Percentiles rank a stretch among this genome's conserved stretches.
phyloP scores from a whole-genome alignment of 345 rosid species.

The Zanthoxylum bungeanum region DNA sequence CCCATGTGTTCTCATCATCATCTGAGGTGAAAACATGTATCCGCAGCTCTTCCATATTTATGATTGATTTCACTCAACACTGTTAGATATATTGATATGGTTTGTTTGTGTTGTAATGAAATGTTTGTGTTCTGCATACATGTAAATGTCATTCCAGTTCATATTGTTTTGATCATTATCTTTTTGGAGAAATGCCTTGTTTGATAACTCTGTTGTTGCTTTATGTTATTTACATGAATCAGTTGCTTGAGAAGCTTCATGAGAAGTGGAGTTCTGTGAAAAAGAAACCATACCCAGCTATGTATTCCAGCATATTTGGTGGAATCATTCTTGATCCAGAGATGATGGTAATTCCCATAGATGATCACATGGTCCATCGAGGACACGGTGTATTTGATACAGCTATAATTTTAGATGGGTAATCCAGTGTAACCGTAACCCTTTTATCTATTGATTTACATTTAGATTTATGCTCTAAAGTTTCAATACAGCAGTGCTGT shows the following conservation, averaged over 20 bases:
- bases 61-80: background rate
- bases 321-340: slow-evolving; percentile 70
- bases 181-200: background rate
- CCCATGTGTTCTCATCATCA: slow-evolving; percentile 58
- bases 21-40: slow-evolving; percentile 42
- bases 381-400: slow-evolving; percentile 80
- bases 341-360: slow-evolving; percentile 68
- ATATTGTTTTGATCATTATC: background rate
- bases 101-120: background rate
- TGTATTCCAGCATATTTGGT: slow-evolving; percentile 66
- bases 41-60: background rate
- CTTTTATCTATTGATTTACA: background rate
- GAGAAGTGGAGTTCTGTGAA: slow-evolving; percentile 57
- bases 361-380: slow-evolving; percentile 80
- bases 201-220: background rate
- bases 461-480: background rate
- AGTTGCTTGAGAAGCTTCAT: slow-evolving; percentile 59
- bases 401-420: slow-evolving; percentile 61
- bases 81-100: background rate
- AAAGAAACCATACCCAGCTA: slow-evolving; percentile 60
- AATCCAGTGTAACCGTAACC: background rate
- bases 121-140: background rate
- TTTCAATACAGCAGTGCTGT: background rate
- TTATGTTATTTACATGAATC: background rate
- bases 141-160: background rate